A percentile compares a stretch with the other conserved stretches of the same genome.
phyloP scores from a whole-genome alignment of 306 rosid genomes.

The Crotalaria pallida region DNA sequence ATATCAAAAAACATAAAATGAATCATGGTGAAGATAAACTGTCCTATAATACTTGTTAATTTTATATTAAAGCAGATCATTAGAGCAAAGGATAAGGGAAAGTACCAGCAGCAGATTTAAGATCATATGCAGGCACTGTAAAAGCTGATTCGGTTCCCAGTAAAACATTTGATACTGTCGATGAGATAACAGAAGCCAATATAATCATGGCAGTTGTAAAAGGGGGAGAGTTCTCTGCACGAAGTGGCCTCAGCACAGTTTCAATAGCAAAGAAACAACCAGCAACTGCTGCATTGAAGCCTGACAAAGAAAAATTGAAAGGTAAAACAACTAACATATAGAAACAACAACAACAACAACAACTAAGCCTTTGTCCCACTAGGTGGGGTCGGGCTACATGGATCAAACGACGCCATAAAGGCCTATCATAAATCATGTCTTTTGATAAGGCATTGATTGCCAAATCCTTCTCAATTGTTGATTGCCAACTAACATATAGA shows the following conservation, averaged over 20 bases:
- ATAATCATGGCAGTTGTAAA: slow-evolving; percentile 99
- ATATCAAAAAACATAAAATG: neutral
- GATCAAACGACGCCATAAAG: too few species aligned
- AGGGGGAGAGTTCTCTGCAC: slow-evolving; percentile 97
- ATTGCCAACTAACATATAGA: too few species aligned
- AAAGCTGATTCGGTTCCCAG: slow-evolving; percentile 89
- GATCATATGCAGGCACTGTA: slow-evolving; percentile 80
- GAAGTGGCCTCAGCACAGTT: slow-evolving; percentile 91
- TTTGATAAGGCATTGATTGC: too few species aligned
- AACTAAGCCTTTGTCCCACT: too few species aligned
- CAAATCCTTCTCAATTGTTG: too few species aligned
- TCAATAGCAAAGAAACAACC: slow-evolving; percentile 99
- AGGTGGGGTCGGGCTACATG: too few species aligned
- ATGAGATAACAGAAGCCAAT: slow-evolving; percentile 96
- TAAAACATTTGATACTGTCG: slow-evolving; percentile 88
- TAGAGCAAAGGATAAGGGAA: slow-evolving; percentile 8
- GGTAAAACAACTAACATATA: slow-evolving; percentile 16
- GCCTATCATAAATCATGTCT: too few species aligned
- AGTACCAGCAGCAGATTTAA: slow-evolving; percentile 99
- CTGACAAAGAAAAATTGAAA: slow-evolving; percentile 46
- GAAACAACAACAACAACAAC: too few species aligned
- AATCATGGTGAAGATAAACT: neutral
- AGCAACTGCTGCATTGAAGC: slow-evolving; percentile 98
- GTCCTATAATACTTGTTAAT: neutral
- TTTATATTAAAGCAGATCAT: neutral